Evolutionary conservation across 2,329 filamentous ascomycete genomes (phyloP), one percentile per base, ranked within the genome.

Genomic region (Graphilbum ipis-grandicollis): DNA sequence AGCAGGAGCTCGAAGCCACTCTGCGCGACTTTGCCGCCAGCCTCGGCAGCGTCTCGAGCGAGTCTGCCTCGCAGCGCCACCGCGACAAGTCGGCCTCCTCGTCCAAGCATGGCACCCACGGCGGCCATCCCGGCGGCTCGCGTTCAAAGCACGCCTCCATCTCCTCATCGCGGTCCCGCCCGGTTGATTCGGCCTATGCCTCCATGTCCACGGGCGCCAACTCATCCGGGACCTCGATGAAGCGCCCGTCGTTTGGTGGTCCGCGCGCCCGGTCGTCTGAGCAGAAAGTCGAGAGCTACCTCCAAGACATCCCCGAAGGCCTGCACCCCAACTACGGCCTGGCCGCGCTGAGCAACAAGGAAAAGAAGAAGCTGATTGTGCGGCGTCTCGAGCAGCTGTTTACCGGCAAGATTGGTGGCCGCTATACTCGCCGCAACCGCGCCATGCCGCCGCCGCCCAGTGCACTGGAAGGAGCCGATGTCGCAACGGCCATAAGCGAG

Each of bases 381-480:
- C 68, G 72, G 37, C 68, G 80, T 2, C 54, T 92, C 6, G 83
- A 92, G 48, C 79, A 86, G 43, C 64, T 92, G 2, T 92, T 90
- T 43, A 84, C 81, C 0, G 83, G 83, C 3, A 80, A 77, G 48
- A 62, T 66, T 15, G 55, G 52, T 4, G 58, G 58, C 5, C 55
- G 59, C 49, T 50, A 62, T 55, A 33, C 45, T 25, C 48, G 43
- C 28, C 50, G 44, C 13, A 49, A 42, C 32, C 54, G 34, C 7
- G 30, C 38, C 9, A 37, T 38, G 31, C 43, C 38, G n/a, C 33
- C 34, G 3, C 37, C 38, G 23, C 33, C 36, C 6, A 29, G n/a
- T 3, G 1, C 32, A 5, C 19, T 13, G 14, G 19, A 23, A 5
- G n/a, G 23, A 14, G 19, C 9, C 2, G 15, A 18, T n/a, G n/a